Evolutionary conservation across 768 basidiomycete species (phyloP).

Genomic region (Mycena leptocephala): DNA sequence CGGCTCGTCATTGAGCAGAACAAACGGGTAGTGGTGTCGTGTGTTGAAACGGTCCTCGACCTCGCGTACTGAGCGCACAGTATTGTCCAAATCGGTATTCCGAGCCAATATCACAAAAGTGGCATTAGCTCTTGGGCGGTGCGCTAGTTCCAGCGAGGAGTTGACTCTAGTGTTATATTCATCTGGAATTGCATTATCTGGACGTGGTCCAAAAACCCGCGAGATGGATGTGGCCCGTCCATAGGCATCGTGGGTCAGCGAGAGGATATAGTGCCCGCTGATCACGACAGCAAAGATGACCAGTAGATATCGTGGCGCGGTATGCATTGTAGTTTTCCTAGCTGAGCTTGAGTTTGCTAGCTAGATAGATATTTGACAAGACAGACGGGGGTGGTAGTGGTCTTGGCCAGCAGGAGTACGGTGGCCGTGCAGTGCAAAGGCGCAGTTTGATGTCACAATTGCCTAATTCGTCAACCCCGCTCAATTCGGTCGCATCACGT

Average conservation of each 20-base stretch:
- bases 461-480: too few species aligned
- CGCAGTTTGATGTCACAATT: too few species aligned
- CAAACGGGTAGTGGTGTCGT: conserved; percentile 85
- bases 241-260: conserved; percentile 67
- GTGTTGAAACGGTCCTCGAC: conserved; percentile 90
- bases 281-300: conserved; percentile 29
- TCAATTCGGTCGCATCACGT: too few species aligned
- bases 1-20: conserved; percentile 87
- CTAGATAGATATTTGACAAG: not conserved
- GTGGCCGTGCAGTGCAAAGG: too few species aligned
- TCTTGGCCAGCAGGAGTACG: too few species aligned
- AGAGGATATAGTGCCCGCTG: conserved; percentile 63
- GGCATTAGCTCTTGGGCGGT: conserved; percentile 54
- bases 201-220: not conserved
- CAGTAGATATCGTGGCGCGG: conserved; percentile 11
- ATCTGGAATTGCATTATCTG: conserved; percentile 11
- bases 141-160: conserved; percentile 43
- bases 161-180: conserved; percentile 47
- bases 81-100: conserved; percentile 74
- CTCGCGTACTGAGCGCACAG: conserved; percentile 79
- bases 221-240: conserved; percentile 64
- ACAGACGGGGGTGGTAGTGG: too few species aligned
- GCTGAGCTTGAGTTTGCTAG: not conserved
- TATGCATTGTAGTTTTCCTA: not conserved
- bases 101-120: conserved; percentile 73